Base-by-base conservation (phyloP, 345 rosid species). In the Eucalyptus curtisii region DNA sequence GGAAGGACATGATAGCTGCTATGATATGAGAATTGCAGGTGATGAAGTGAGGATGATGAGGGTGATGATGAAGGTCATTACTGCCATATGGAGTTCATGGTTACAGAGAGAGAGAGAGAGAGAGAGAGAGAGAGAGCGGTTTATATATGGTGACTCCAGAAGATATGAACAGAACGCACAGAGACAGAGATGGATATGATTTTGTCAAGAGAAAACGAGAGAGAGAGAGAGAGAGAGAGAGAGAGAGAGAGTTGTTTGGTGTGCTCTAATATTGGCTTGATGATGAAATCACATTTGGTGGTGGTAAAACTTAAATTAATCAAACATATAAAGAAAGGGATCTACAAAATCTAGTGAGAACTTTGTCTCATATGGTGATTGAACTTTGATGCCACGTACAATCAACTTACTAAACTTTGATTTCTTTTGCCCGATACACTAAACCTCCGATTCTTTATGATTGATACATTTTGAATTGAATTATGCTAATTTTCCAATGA, bases 1-100 rank as follows among this genome's bases (percentile, higher is more conserved):
- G 97, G 92, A 94, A 95, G 91, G 99, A 95, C 98, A 95, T 96
- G 90, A 3, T 76, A 40, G 82, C 45, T 40, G 82, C 82, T 40
- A 20, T 40, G 82, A 76, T 76, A 76, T 20, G 47, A 40, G 82
- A 40, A 76, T 42, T 22, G 82, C 82, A 20, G 82, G 82, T 5
- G 82, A 76, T 37, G 82, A 76, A 76, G 82, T 20, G 15, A 3
- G 27, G 82, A 76, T 61, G 68, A 61, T 61, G 20, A 64, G 17
- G 66, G 66, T 71, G 82, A 71, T 68, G 81, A 68, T 33, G 81
- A 71, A 17, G 81, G 20, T 19, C 45, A 19, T 20, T 76, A 40
- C 47, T 40, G 15, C 24, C 47, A 3, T 31, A 76, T 37, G 82
- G 82, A 76, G 30, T 89, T 79, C 88, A 61, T 25, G n/a, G 49